Conservation (phyloP, 768 basidiomycete species). For the Pulveroboletus sp. region DNA sequence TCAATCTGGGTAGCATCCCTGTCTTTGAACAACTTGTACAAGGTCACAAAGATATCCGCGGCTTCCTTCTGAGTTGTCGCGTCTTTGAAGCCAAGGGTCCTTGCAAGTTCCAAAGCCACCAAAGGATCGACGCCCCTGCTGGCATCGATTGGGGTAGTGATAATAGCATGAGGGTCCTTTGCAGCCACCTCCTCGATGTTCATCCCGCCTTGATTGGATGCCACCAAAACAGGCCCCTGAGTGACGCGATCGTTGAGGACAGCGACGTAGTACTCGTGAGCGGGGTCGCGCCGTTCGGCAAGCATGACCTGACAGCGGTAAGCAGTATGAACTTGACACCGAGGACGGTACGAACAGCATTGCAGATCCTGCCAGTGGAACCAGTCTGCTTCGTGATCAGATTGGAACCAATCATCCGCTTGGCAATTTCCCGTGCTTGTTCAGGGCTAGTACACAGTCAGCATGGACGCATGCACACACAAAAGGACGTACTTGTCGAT, state of each 20-base stretch:
- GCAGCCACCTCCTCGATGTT: constrained; percentile 99
- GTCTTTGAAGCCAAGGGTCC: constrained; percentile 83
- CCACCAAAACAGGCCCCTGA: constrained; percentile 88
- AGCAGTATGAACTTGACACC: constrained; percentile 4
- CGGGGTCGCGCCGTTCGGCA: constrained; percentile 87
- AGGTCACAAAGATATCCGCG: constrained; percentile 87
- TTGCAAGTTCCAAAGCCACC: constrained; percentile 74
- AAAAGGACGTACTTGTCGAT: constrained; percentile 61
- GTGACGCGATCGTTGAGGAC: constrained; percentile 91
- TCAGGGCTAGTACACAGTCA: constrained; percentile 53
- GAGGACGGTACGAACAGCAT: constrained; percentile 59
- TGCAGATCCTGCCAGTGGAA: constrained; percentile 86
- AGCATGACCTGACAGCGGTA: constrained; percentile 80
- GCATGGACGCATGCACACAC: not conserved
- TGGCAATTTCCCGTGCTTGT: constrained; percentile 81
- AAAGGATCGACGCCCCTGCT: constrained; percentile 70
- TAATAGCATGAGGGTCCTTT: constrained; percentile 90
- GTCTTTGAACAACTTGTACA: constrained; percentile 96
- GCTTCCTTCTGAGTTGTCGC: constrained; percentile 73
- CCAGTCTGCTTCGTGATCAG: constrained; percentile 99
- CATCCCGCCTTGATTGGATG: constrained; percentile 96
- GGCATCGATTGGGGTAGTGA: constrained; percentile 89
- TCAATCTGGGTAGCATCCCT: constrained; percentile 99
- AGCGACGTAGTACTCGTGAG: constrained; percentile 97
- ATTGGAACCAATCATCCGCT: constrained; percentile 90